Evolutionary conservation across 371 early-diverging fungal species (phyloP), one percentile per base, ranked within the genome.

Genomic region (Entomophthora muscae): DNA sequence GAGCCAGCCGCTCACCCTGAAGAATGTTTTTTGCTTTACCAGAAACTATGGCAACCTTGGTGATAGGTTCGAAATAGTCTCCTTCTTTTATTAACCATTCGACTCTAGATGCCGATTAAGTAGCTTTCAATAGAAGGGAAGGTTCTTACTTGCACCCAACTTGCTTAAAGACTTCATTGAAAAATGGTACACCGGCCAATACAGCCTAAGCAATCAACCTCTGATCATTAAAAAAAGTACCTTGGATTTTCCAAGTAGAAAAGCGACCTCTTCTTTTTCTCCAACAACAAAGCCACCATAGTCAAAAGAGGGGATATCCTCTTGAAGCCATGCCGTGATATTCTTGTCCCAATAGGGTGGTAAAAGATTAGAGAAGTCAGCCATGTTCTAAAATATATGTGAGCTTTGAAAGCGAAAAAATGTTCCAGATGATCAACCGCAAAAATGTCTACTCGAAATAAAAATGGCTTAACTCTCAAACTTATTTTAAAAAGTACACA

Each of bases 271-370:
- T n/a, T 82, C 83, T 17, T 80, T 78, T 67, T 90, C 89, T 64
- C 96, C 95, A 24, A 98, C 96, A 33, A 95, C 96, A 70, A 79
- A 93, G 53, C 95, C 98, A 56, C 95, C 96, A 71, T 90, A 93
- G 75, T 98, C 98, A 72, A 98, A 95, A 21, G 89, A 86, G 2
- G 98, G 95, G 17, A 90, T 87, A 75, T 98, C 98, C 73, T 98
- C 95, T 65, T 82, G 76, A 27, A 96, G 79, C 85, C 93, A 96
- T 60, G 75, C 73, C 0, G 79, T 65, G n/a, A 93, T 82, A 32
- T 76, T 67, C 33, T 75, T 66, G 66, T 81, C 82, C 78, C 82
- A 89, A 65, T 78, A 78, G 22, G 79, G 81, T 3, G 91, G 86
- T 28, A 91, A 83, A 51, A 93, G 79, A 68, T 89, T 82, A 51